A percentile compares a stretch with the other conserved stretches of the same genome.
Evolutionary conservation across 345 rosid genomes (phyloP).

Genomic region (Brassica cretica): DNA sequence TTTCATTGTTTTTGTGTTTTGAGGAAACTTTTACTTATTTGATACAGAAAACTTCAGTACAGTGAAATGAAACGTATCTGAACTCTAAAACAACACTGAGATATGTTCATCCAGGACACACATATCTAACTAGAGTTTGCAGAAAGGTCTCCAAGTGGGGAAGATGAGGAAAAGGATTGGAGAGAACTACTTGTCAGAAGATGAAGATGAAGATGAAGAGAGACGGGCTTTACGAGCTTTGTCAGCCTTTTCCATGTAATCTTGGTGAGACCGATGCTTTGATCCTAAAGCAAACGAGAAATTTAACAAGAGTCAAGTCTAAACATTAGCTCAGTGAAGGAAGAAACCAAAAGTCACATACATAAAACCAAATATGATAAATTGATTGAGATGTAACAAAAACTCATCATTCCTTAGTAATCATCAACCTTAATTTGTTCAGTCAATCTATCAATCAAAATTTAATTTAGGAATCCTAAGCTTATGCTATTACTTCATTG

Average conservation of each 20-base stretch:
- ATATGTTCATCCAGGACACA: background rate
- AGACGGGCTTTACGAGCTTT: conserved; percentile 79
- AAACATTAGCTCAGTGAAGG: background rate
- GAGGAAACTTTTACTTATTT: conserved; percentile 2
- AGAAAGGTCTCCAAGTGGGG: background rate
- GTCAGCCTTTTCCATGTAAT: conserved; percentile 94
- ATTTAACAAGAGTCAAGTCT: background rate
- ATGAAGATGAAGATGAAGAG: conserved; percentile 50
- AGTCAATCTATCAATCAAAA: background rate
- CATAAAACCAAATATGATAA: background rate
- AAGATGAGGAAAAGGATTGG: background rate
- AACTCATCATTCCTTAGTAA: background rate
- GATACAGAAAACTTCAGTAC: conserved; percentile 20
- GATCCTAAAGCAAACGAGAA: conserved; percentile 49
- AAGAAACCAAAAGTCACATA: background rate
- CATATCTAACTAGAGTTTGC: conserved; percentile 5
- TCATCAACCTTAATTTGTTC: background rate
- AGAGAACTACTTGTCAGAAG: conserved; percentile 40
- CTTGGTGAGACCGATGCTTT: conserved; percentile 94
- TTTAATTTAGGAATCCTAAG: background rate
- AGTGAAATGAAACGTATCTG: conserved; percentile 10
- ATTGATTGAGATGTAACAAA: background rate
- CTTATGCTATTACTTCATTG: background rate
- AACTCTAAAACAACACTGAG: background rate
- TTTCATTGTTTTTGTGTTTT: background rate